Percentiles rank a stretch among this genome's conserved stretches.
phyloP scores from a whole-genome alignment of 768 basidiomycete species.

The Rhizopogon salebrosus region DNA sequence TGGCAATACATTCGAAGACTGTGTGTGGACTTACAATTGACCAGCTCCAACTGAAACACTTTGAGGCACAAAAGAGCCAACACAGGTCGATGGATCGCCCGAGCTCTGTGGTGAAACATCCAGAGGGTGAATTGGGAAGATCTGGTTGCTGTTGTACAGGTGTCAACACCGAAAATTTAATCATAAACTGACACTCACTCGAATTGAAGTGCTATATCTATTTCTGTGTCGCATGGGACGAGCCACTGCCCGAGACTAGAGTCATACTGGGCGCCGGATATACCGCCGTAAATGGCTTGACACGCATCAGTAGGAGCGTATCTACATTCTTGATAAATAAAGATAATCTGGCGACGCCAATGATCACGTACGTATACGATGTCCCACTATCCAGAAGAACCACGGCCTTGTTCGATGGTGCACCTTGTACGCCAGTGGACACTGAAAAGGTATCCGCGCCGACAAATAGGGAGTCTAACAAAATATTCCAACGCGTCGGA shows the following conservation, averaged over 20 bases:
- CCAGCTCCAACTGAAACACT: conserved; percentile 50
- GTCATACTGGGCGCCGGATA: conserved; percentile 61
- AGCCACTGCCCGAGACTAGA: conserved; percentile 53
- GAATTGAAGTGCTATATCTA: conserved; percentile 77
- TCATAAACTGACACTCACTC: conserved; percentile 40
- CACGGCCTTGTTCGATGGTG: conserved; percentile 67
- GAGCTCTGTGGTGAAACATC: conserved; percentile 55
- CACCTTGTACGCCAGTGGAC: conserved; percentile 48
- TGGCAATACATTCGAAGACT: background rate
- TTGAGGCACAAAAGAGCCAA: conserved; percentile 74
- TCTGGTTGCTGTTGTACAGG: conserved; percentile 47
- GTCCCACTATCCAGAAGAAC: conserved; percentile 77
- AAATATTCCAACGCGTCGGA: conserved; percentile 72
- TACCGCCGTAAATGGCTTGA: conserved; percentile 61
- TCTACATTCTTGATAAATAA: conserved; percentile 29
- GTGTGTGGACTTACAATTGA: conserved; percentile 52
- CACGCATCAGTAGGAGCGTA: conserved; percentile 65
- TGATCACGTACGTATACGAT: conserved; percentile 61
- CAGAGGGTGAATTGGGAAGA: conserved; percentile 76
- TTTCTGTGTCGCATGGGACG: conserved; percentile 69
- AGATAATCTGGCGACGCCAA: conserved; percentile 1
- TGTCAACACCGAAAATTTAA: conserved; percentile 1
- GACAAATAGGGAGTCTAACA: conserved; percentile 68
- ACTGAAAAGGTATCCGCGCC: conserved; percentile 47
- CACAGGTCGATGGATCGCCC: conserved; percentile 45